phyloP scores from a whole-genome alignment of 768 basidiomycete genomes.

The Lactarius vividus region DNA sequence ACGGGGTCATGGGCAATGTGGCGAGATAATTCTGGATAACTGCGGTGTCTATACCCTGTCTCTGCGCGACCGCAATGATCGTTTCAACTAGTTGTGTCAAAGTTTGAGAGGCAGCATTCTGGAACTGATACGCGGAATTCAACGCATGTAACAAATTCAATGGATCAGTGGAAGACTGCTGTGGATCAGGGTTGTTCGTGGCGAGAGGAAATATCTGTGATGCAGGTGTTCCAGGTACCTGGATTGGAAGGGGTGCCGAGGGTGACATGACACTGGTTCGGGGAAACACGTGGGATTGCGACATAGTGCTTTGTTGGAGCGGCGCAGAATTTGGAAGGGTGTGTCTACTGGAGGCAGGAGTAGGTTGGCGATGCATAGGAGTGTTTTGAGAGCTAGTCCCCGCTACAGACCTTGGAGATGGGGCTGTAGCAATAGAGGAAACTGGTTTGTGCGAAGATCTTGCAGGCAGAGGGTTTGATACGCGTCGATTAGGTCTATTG shows the following conservation, averaged over 20 bases:
- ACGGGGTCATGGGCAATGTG: constrained; percentile 14
- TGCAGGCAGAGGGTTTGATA: neutral
- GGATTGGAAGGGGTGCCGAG: neutral
- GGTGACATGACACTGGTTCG: neutral
- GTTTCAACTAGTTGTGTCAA: constrained; percentile 25
- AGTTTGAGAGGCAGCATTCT: constrained; percentile 14
- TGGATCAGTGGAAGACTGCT: neutral
- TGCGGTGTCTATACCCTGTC: constrained; percentile 21
- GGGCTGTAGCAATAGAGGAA: neutral
- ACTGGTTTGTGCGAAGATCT: neutral
- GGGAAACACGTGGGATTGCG: neutral
- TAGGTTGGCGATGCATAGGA: neutral
- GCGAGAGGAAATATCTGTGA: neutral
- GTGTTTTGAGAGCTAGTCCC: neutral
- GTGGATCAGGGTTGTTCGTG: neutral
- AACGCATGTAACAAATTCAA: constrained; percentile 15
- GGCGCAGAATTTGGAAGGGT: neutral
- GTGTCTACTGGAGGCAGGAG: neutral
- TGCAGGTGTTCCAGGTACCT: neutral
- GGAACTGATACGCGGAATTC: constrained; percentile 15
- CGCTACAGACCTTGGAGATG: neutral
- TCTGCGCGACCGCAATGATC: constrained; percentile 23
- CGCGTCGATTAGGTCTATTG: neutral
- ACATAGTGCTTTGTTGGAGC: constrained; percentile 4
- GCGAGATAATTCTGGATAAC: constrained; percentile 23